Percentiles rank a stretch among this genome's conserved stretches.
Conservation (phyloP, 2,329 filamentous ascomycete species). For the Ascosphaera acerosa region DNA sequence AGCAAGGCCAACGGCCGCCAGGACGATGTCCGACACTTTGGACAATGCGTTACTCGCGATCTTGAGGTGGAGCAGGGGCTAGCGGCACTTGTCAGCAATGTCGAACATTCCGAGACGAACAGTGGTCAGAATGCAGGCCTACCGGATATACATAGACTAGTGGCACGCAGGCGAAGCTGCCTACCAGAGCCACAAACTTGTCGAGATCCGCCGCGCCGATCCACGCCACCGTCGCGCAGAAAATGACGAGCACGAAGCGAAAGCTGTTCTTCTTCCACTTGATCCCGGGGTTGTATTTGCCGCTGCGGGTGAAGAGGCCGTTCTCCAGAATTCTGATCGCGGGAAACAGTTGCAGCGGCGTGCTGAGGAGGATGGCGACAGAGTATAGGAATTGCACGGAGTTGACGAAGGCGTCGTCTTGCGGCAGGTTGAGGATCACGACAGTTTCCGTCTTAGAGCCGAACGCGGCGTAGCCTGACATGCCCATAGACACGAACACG, state of each 20-base stretch:
- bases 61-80: constrained; percentile 77
- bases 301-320: constrained; percentile 73
- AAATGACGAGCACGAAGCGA: constrained; percentile 71
- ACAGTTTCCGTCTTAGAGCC: constrained; percentile 91
- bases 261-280: constrained; percentile 99
- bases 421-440: constrained; percentile 82
- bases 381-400: constrained; percentile 91
- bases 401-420: constrained; percentile 88
- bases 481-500: constrained; percentile 75
- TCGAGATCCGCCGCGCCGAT: constrained; percentile 77
- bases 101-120: too few relatives aligned
- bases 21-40: constrained; percentile 42
- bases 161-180: constrained; percentile 93
- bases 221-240: constrained; percentile 77
- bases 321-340: constrained; percentile 94
- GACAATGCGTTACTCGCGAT: constrained; percentile 45
- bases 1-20: constrained; percentile 59
- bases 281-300: constrained; percentile 94
- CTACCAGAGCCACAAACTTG: constrained; percentile 90
- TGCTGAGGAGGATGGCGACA: constrained; percentile 87
- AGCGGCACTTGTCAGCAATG: constrained; percentile 4
- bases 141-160: constrained; percentile 95
- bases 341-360: constrained; percentile 88
- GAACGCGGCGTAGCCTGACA: constrained; percentile 85
- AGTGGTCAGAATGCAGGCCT: constrained; percentile 23